These are phyloP conservation scores for Suillus bovinus DNA, from an alignment of 768 basidiomycete species.

Conservation along the genomic window DNA sequence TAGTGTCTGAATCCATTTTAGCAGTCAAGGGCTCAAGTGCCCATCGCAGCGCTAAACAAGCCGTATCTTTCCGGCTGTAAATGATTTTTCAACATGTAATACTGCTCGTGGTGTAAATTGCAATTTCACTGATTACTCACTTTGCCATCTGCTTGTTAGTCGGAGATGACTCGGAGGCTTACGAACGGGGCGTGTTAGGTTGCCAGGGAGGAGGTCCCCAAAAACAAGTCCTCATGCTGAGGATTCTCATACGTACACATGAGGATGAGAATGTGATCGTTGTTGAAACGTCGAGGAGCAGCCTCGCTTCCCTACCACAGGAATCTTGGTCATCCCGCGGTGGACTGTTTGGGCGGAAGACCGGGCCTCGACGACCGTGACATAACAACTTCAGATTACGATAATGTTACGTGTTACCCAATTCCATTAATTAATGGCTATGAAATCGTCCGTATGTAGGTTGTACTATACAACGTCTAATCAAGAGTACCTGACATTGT, in stretches of 20 bases:
- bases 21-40: not conserved
- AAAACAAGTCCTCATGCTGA: constrained; percentile 2
- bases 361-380: too few relatives aligned
- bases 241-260: not conserved
- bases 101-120: too few relatives aligned
- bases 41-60: not conserved
- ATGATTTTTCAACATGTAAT: not conserved
- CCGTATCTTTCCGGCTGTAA: not conserved
- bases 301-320: not conserved
- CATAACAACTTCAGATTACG: not conserved
- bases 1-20: not conserved
- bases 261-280: not conserved
- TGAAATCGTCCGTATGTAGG: too few relatives aligned
- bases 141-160: not conserved
- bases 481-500: too few relatives aligned
- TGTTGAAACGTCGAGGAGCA: too few relatives aligned
- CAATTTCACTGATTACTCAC: not conserved
- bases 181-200: not conserved
- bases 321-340: not conserved
- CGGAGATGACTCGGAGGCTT: constrained; percentile 3
- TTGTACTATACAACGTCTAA: too few relatives aligned
- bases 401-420: not conserved
- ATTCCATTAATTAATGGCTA: not conserved
- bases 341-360: not conserved
- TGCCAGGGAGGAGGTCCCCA: constrained; percentile 1